Evolutionary conservation across 1,284 basidiomycete species (phyloP).

Genomic region (Stygiomarasmius scandens): DNA sequence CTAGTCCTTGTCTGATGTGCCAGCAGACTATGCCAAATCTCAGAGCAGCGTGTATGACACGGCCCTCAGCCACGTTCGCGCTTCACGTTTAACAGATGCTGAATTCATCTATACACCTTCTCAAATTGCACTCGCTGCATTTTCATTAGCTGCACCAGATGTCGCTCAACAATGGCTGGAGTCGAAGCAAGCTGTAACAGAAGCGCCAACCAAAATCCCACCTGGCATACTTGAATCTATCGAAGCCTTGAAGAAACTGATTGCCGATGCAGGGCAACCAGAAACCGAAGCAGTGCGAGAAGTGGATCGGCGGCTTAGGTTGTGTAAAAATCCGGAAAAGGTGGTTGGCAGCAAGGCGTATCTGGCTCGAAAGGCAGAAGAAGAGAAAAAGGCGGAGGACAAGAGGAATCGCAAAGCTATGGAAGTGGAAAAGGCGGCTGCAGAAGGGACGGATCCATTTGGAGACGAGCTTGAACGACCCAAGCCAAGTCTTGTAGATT

Average conservation of each 20-base stretch:
- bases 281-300: slow-evolving; percentile 84
- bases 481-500: slow-evolving; percentile 49
- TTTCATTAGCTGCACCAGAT: slow-evolving; percentile 65
- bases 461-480: slow-evolving; percentile 37
- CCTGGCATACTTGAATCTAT: slow-evolving; percentile 42
- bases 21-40: slow-evolving; percentile 43
- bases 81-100: slow-evolving; percentile 85
- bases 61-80: slow-evolving; percentile 65
- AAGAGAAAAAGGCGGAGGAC: slow-evolving; percentile 63
- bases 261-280: slow-evolving; percentile 61
- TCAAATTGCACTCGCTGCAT: slow-evolving; percentile 90
- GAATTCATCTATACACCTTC: slow-evolving; percentile 92
- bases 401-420: slow-evolving; percentile 70
- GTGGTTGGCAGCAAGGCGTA: slow-evolving; percentile 84
- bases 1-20: slow-evolving; percentile 55
- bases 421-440: slow-evolving; percentile 50
- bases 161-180: slow-evolving; percentile 68
- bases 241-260: slow-evolving; percentile 58
- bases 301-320: slow-evolving; percentile 80
- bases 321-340: slow-evolving; percentile 94
- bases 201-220: slow-evolving; percentile 6
- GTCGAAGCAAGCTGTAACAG: slow-evolving; percentile 41
- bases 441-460: slow-evolving; percentile 64
- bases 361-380: slow-evolving; percentile 62
- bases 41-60: slow-evolving; percentile 49